These are phyloP conservation scores for Monascus ruber DNA, from an alignment of 2,329 filamentous ascomycete species.

Conservation along the genomic window DNA sequence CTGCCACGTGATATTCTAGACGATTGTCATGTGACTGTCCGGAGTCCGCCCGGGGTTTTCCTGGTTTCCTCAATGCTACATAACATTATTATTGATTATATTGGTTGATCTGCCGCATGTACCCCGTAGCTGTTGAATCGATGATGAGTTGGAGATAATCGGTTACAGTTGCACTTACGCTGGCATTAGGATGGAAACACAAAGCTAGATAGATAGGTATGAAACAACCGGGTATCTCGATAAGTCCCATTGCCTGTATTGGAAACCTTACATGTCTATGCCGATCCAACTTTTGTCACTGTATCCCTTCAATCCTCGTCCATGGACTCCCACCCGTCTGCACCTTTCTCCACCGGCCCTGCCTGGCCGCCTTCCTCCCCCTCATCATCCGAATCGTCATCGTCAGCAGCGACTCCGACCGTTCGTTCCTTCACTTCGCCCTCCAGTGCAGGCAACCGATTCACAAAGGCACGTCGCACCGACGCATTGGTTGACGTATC, in stretches of 20 bases:
- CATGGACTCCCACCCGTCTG: constrained; percentile 45
- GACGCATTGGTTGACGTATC: constrained; percentile 88
- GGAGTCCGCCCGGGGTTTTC: too few relatives aligned
- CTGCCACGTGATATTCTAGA: too few relatives aligned
- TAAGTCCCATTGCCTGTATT: background rate
- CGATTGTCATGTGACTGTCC: too few relatives aligned
- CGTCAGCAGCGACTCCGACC: constrained; percentile 57
- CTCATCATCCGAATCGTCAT: constrained; percentile 56
- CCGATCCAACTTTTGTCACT: background rate
- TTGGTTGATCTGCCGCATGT: too few relatives aligned
- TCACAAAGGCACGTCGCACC: constrained; percentile 74
- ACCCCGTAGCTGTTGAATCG: too few relatives aligned
- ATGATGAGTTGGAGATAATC: too few relatives aligned
- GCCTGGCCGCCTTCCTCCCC: constrained; percentile 40
- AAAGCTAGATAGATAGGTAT: too few relatives aligned
- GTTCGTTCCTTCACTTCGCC: constrained; percentile 61
- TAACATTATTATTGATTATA: too few relatives aligned
- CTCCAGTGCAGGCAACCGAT: constrained; percentile 50
- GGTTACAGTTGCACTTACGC: too few relatives aligned
- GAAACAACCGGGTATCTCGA: background rate
- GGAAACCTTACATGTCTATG: background rate
- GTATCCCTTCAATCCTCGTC: constrained; percentile 35
- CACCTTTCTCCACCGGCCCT: constrained; percentile 32
- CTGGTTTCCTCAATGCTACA: too few relatives aligned
- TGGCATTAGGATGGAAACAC: too few relatives aligned